phyloP scores from a whole-genome alignment of 2,329 filamentous ascomycete species.

The Waltergamsia citrina region DNA sequence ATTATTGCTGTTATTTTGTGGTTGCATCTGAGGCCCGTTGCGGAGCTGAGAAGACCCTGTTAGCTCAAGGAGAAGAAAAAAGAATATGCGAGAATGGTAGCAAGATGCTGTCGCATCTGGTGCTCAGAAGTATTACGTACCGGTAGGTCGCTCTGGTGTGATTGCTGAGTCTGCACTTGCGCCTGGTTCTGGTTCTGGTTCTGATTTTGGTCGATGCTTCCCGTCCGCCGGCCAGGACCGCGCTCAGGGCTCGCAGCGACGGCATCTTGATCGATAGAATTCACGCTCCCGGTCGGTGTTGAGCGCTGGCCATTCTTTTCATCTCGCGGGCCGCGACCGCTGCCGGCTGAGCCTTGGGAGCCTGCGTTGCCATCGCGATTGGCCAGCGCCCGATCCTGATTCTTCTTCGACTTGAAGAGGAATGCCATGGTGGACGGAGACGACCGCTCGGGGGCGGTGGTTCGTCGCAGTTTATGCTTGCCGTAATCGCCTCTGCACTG shows the following conservation, averaged over 20 bases:
- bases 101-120: not conserved
- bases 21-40: slow-evolving; percentile 41
- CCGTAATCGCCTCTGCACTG: no score
- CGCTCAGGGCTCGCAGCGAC: slow-evolving; percentile 56
- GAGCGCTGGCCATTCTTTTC: slow-evolving; percentile 52
- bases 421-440: slow-evolving; percentile 62
- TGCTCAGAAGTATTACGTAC: slow-evolving; percentile 21
- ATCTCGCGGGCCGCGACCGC: slow-evolving; percentile 36
- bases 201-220: slow-evolving; percentile 39
- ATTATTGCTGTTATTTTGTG: slow-evolving; percentile 37
- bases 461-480: no score
- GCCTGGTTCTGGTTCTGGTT: slow-evolving; percentile 13
- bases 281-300: slow-evolving; percentile 69
- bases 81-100: not conserved
- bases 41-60: slow-evolving; percentile 34
- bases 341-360: slow-evolving; percentile 39
- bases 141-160: slow-evolving; percentile 21
- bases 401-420: slow-evolving; percentile 75
- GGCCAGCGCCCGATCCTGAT: slow-evolving; percentile 51
- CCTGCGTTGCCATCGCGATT: slow-evolving; percentile 43
- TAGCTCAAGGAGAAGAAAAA: no score
- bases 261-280: slow-evolving; percentile 55
- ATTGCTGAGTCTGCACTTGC: slow-evolving; percentile 14
- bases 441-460: slow-evolving; percentile 24
- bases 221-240: slow-evolving; percentile 45